phyloP scores from a whole-genome alignment of 495 filamentous ascomycete species.

The Aspergillus biplanus region DNA sequence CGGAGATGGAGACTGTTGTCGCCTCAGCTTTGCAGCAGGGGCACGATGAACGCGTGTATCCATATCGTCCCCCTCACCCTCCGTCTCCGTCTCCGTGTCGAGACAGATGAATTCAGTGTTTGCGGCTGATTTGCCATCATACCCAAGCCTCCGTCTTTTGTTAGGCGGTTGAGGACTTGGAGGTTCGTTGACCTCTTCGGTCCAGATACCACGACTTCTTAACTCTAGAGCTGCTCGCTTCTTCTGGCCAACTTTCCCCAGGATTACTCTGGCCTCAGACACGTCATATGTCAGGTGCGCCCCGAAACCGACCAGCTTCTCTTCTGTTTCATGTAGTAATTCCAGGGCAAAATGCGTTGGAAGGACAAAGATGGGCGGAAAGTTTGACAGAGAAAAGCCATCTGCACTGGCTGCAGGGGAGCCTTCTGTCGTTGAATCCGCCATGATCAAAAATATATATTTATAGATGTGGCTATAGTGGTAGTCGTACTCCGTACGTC shows the following conservation, averaged over 20 bases:
- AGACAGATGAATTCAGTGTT: slow-evolving; percentile 32
- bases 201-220: slow-evolving; percentile 63
- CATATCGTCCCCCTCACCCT: slow-evolving; percentile 32
- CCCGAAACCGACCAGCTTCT: slow-evolving; percentile 55
- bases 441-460: slow-evolving; percentile 6
- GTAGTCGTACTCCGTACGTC: no score
- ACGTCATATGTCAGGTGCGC: slow-evolving; percentile 72
- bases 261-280: slow-evolving; percentile 69
- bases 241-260: slow-evolving; percentile 71
- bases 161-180: slow-evolving; percentile 19
- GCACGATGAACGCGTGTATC: slow-evolving; percentile 17
- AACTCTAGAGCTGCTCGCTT: slow-evolving; percentile 79
- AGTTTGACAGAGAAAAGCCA: slow-evolving; percentile 22
- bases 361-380: slow-evolving; percentile 74
- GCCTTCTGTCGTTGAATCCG: slow-evolving; percentile 15
- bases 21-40: slow-evolving; percentile 15
- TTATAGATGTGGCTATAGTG: neutral
- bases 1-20: neutral
- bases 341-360: slow-evolving; percentile 66
- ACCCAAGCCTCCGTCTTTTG: slow-evolving; percentile 31
- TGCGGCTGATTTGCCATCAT: neutral
- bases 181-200: slow-evolving; percentile 48
- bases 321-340: slow-evolving; percentile 64
- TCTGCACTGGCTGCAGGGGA: slow-evolving; percentile 8
- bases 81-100: slow-evolving; percentile 40